Base-by-base conservation (phyloP, 2,329 filamentous ascomycete genomes). In the Exserohilum turcica region DNA sequence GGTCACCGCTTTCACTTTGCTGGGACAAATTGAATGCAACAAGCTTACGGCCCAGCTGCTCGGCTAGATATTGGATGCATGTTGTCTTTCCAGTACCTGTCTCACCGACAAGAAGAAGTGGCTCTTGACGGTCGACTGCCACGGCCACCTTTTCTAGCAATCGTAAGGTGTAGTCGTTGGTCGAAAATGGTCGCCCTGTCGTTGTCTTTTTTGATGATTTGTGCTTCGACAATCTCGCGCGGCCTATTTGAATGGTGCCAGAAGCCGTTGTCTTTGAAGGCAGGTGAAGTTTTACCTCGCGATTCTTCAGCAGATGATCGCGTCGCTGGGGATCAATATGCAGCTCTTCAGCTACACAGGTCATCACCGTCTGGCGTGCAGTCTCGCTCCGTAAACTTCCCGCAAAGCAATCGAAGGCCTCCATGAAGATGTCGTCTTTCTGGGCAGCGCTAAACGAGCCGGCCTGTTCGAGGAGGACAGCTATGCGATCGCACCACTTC, bases 31-130 rank as follows among this genome's bases (percentile, higher is more conserved):
- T 99, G 69, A 99, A 92, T 2, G 92, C 91, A 0, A 92, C 89
- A 10, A 99, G 83, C 65, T 91, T 95, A 69, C 92, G 89, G 1
- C 92, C 91, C 24, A 97, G 82, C 3, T 88, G 84, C 52, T 89
- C 87, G 0, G 94, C 92, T 50, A 99, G 80, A 70, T 97, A 92
- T 73, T 99, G 94, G 12, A 99, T 88, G 21, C 94, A 90, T 0
- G 94, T 96, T 0, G 94, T 99, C 77, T 99, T 99, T 66, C 94
- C 94, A 44, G 96, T 97, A 79, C 94, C 94, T 6, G 94, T 99
- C 78, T 99, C 94, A 70, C 94, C 94, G n/a, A 99, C 94, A 24
- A 99, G 84, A 15, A 99, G 78, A 1, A 96, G 84, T 3, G 95
- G 92, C 68, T 99, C 94, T n/a, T 85, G 84, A 65, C 92, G 84